These are phyloP conservation scores for Pythium folliculosum DNA, from an alignment of 352 stramenopile species.

Conservation along the genomic window DNA sequence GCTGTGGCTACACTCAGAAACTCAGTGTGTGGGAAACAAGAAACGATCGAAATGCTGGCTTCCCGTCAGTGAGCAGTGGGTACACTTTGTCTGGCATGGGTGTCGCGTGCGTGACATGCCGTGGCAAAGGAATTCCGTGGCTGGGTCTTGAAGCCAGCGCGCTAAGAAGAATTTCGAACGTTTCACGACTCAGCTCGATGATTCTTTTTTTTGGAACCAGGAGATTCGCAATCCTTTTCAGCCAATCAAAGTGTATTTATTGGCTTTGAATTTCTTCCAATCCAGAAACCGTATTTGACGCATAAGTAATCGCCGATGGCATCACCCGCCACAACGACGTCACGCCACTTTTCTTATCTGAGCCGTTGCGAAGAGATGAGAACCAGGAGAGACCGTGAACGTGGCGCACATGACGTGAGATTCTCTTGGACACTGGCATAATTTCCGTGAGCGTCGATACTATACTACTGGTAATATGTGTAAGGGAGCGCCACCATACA, in stretches of 20 bases:
- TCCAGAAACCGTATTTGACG: neutral
- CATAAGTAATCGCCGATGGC: slow-evolving; percentile 1
- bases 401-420: neutral
- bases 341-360: neutral
- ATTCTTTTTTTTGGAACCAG: slow-evolving; percentile 1
- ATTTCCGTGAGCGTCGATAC: too few relatives aligned
- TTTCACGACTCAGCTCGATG: slow-evolving; percentile 1
- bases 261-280: too few relatives aligned
- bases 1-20: neutral
- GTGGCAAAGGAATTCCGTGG: neutral
- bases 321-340: neutral
- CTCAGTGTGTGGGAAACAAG: neutral
- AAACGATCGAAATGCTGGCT: neutral
- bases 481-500: too few relatives aligned
- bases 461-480: too few relatives aligned
- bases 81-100: neutral
- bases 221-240: neutral
- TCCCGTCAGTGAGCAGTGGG: neutral
- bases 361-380: neutral
- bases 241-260: neutral
- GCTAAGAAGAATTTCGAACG: neutral
- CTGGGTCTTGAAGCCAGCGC: neutral
- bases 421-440: too few relatives aligned
- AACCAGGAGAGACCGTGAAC: neutral
- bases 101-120: neutral